Conservation (phyloP, 805 yeast genomes). For the Priceomyces carsonii region DNA sequence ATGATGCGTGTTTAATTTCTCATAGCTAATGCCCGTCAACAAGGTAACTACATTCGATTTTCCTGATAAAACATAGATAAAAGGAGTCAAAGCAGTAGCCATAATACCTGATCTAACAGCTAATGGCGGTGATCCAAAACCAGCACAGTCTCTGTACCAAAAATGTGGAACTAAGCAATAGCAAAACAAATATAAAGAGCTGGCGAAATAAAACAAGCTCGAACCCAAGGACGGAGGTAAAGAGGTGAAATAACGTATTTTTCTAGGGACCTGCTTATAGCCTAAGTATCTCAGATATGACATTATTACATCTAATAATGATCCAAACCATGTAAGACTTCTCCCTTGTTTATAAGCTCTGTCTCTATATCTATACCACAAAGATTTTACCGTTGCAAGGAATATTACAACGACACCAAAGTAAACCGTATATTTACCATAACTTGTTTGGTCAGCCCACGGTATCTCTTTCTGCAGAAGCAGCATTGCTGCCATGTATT, state of each 20-base stretch:
- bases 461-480: constrained; percentile 32
- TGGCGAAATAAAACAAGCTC: constrained; percentile 37
- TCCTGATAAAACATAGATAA: constrained; percentile 51
- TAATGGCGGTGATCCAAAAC: constrained; percentile 61
- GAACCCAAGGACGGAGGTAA: constrained; percentile 39
- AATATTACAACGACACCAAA: constrained; percentile 39
- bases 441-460: constrained; percentile 26
- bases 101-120: constrained; percentile 54
- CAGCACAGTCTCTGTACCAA: constrained; percentile 52
- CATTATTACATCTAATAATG: constrained; percentile 27
- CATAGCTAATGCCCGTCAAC: constrained; percentile 56
- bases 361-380: constrained; percentile 28
- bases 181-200: constrained; percentile 30
- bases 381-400: constrained; percentile 33
- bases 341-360: constrained; percentile 13
- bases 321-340: constrained; percentile 13
- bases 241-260: constrained; percentile 24
- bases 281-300: constrained; percentile 37
- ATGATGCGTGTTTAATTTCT: constrained; percentile 53
- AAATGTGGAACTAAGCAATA: constrained; percentile 48
- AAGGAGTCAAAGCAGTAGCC: constrained; percentile 52
- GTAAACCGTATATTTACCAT: constrained; percentile 41
- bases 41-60: constrained; percentile 51
- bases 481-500: constrained; percentile 17
- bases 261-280: constrained; percentile 30